Base-by-base conservation (phyloP, 2,329 filamentous ascomycete species). In the Ceratocystis alfenasii region DNA sequence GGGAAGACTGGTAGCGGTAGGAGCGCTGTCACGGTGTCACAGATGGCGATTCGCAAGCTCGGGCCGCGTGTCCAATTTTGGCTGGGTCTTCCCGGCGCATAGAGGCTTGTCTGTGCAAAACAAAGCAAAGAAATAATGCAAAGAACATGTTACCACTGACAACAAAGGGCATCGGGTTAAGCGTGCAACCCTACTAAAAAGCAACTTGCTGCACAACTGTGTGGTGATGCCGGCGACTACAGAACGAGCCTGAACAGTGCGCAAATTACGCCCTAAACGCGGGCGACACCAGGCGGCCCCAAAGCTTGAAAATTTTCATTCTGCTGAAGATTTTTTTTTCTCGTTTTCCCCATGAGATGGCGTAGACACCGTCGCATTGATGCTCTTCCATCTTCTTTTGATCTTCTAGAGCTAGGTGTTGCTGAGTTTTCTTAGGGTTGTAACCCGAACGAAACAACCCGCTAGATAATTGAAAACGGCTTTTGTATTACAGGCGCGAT, bases 1-100 rank as follows among this genome's bases (percentile, higher is more conserved):
- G 55, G 7, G 33, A 36, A 36, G 55, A 30, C 55, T 30, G 15
- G 25, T 36, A 59, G 55, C 55, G 55, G 55, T 59, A 59, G 55
- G 55, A 59, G 17, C 55, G 28, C 55, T 33, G 55, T 59, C 55
- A 59, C 30, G 55, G 55, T 59, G 55, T 33, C 55, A 59, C 55
- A 59, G 55, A 36, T 36, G 25, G 55, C 55, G 33, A 33, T n/a
- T 59, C 55, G 55, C 30, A 59, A 59, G 55, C 55, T 59, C 55
- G 55, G 55, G 28, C 30, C 55, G 28, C 17, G 55, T 59, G 30
- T 33, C 55, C 55, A 59, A 59, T 59, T 59, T 59, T 59, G 55
- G 55, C 28, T 10, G 55, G 3, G 25, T 8, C 55, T 59, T 59
- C n/a, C 55, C 30, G 55, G 55, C 25, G 55, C 33, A 41, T 33